These are phyloP conservation scores for Ogataea henricii DNA, from an alignment of 805 yeast species.

Conservation along the genomic window DNA sequence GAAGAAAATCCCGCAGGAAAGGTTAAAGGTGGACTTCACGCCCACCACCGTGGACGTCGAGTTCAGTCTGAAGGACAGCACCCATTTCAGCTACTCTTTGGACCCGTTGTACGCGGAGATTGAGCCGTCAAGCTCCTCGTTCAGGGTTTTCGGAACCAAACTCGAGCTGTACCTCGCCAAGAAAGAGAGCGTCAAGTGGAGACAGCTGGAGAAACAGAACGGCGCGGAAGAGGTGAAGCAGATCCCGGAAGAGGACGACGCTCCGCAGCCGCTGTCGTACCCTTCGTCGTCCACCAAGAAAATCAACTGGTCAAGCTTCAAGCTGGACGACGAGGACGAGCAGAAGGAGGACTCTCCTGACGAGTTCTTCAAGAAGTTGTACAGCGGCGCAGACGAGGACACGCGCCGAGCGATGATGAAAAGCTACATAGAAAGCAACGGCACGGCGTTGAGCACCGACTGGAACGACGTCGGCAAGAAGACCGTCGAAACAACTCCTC, in stretches of 20 bases:
- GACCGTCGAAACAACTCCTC: constrained; percentile 67
- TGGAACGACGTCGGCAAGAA: constrained; percentile 84
- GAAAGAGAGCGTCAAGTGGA: constrained; percentile 51
- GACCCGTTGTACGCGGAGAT: constrained; percentile 57
- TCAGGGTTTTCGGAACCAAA: constrained; percentile 66
- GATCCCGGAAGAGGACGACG: constrained; percentile 6
- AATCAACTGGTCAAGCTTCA: constrained; percentile 68
- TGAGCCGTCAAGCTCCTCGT: constrained; percentile 45
- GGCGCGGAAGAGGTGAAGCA: constrained; percentile 12
- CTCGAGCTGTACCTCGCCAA: constrained; percentile 69
- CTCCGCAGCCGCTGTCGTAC: constrained; percentile 37
- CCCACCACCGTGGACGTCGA: constrained; percentile 40
- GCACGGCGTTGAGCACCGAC: constrained; percentile 89
- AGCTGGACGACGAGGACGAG: constrained; percentile 40
- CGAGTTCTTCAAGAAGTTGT: constrained; percentile 74
- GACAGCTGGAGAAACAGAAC: constrained; percentile 42
- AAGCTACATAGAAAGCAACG: constrained; percentile 89
- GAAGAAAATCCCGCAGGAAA: constrained; percentile 58
- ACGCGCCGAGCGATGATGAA: constrained; percentile 95
- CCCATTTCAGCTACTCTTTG: constrained; percentile 54
- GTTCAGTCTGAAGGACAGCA: constrained; percentile 50
- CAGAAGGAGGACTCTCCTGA: constrained; percentile 54
- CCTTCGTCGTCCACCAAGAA: constrained; percentile 67
- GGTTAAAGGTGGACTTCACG: constrained; percentile 43
- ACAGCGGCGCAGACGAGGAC: constrained; percentile 81